Conservation (phyloP, 2,329 filamentous ascomycete genomes). For the Dothiorella sarmentorum region DNA sequence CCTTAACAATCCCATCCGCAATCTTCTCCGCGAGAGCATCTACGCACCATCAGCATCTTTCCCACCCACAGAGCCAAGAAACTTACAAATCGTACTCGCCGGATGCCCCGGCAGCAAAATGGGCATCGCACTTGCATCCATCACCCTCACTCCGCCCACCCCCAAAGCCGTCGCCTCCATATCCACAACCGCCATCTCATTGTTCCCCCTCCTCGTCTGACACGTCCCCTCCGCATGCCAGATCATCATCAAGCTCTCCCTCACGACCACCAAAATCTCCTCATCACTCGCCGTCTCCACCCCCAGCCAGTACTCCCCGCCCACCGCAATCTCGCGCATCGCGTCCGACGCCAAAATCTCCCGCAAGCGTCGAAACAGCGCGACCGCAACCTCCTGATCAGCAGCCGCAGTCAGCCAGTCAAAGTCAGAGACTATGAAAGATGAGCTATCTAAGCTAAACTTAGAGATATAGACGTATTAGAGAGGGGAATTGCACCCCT, state of each 20-base stretch:
- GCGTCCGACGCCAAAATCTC: constrained; percentile 26
- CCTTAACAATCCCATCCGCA: neutral
- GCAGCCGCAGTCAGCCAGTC: constrained; percentile 33
- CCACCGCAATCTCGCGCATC: constrained; percentile 26
- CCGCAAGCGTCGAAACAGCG: constrained; percentile 31
- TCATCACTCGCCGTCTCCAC: constrained; percentile 24
- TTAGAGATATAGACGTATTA: too few relatives aligned
- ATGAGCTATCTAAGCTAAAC: too few relatives aligned
- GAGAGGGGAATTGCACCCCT: too few relatives aligned
- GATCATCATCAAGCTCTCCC: constrained; percentile 25
- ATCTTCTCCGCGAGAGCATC: constrained; percentile 11
- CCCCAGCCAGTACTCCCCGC: constrained; percentile 31
- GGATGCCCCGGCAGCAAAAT: constrained; percentile 32
- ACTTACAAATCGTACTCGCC: neutral
- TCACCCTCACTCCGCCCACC: constrained; percentile 36
- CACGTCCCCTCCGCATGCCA: constrained; percentile 38
- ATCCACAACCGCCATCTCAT: constrained; percentile 36
- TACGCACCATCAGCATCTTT: neutral
- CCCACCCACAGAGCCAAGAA: neutral
- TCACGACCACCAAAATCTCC: constrained; percentile 26
- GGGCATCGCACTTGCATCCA: constrained; percentile 34
- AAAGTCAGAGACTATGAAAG: too few relatives aligned
- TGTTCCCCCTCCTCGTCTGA: constrained; percentile 34
- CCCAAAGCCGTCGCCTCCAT: constrained; percentile 36
- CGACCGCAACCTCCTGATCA: constrained; percentile 33